phyloP scores from a whole-genome alignment of 495 filamentous ascomycete species.

The Penicillium roqueforti region DNA sequence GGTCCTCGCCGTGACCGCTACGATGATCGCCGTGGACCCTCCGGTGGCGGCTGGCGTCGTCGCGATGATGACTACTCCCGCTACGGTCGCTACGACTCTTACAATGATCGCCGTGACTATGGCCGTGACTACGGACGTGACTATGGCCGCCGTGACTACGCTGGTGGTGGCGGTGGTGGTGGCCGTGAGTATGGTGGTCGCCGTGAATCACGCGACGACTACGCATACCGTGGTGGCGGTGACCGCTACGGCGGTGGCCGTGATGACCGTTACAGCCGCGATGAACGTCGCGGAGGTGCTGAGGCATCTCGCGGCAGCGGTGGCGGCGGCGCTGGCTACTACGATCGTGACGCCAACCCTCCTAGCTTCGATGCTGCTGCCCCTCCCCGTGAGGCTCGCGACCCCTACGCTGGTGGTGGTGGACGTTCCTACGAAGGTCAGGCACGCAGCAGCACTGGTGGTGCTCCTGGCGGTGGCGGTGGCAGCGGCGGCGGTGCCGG shows the following conservation, averaged over 20 bases:
- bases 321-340: slow-evolving; percentile 39
- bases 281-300: slow-evolving; percentile 48
- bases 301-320: slow-evolving; percentile 38
- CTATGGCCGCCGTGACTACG: slow-evolving; percentile 42
- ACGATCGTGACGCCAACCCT: slow-evolving; percentile 43
- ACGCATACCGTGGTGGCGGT: slow-evolving; percentile 44
- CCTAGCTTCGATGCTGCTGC: slow-evolving; percentile 46
- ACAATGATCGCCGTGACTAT: slow-evolving; percentile 50
- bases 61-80: slow-evolving; percentile 52
- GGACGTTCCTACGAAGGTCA: slow-evolving; percentile 48
- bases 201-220: slow-evolving; percentile 56
- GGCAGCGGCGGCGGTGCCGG: slow-evolving; percentile 29
- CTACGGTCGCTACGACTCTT: slow-evolving; percentile 56
- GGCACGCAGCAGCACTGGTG: slow-evolving; percentile 6
- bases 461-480: slow-evolving; percentile 19
- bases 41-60: slow-evolving; percentile 46
- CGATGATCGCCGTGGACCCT: slow-evolving; percentile 57
- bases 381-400: slow-evolving; percentile 58
- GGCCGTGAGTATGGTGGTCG: slow-evolving; percentile 44
- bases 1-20: slow-evolving; percentile 38
- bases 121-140: slow-evolving; percentile 51
- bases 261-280: slow-evolving; percentile 66
- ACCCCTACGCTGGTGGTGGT: slow-evolving; percentile 47
- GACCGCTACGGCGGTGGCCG: slow-evolving; percentile 45
- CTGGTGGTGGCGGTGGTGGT: slow-evolving; percentile 43